A percentile compares a stretch with the other conserved stretches of the same genome.
Evolutionary conservation across 495 filamentous ascomycete genomes (phyloP).

Genomic region (Penicillium lividum): DNA sequence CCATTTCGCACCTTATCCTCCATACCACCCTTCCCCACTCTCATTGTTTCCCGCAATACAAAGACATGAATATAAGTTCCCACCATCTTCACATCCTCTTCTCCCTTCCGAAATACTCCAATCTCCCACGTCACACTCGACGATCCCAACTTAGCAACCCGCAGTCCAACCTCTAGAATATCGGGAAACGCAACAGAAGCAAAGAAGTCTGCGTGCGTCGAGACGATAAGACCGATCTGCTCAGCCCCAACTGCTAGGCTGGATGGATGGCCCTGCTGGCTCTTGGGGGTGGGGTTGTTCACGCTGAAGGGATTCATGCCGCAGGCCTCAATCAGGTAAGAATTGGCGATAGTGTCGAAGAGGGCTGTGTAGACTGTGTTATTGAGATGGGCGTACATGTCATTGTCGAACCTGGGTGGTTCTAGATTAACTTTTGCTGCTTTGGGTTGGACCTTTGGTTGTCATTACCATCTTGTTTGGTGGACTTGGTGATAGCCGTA

Average conservation of each 20-base stretch:
- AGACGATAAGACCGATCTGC: conserved; percentile 63
- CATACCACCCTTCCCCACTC: conserved; percentile 56
- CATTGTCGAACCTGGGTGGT: conserved; percentile 76
- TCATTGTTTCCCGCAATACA: conserved; percentile 70
- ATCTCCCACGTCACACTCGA: conserved; percentile 94
- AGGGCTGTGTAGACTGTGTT: conserved; percentile 82
- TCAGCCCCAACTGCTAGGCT: conserved; percentile 16
- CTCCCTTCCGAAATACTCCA: conserved; percentile 76
- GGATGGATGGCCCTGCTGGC: conserved; percentile 14
- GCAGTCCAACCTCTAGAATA: conserved; percentile 74
- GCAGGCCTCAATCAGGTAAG: conserved; percentile 81
- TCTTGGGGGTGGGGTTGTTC: conserved; percentile 32
- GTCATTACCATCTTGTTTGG: conserved; percentile 78
- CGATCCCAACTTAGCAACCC: conserved; percentile 80
- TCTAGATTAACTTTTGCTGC: conserved; percentile 3
- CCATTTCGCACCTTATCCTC: conserved; percentile 43
- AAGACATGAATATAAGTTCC: conserved; percentile 90
- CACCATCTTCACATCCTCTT: conserved; percentile 78
- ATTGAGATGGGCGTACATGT: conserved; percentile 91
- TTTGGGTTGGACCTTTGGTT: background rate
- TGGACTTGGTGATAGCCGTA: conserved; percentile 82
- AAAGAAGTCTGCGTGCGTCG: conserved; percentile 83
- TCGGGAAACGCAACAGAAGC: conserved; percentile 80
- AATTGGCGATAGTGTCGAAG: conserved; percentile 86
- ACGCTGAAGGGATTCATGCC: conserved; percentile 65